phyloP scores from a whole-genome alignment of 164 flowering plant species.

The Magnolia officinalis region DNA sequence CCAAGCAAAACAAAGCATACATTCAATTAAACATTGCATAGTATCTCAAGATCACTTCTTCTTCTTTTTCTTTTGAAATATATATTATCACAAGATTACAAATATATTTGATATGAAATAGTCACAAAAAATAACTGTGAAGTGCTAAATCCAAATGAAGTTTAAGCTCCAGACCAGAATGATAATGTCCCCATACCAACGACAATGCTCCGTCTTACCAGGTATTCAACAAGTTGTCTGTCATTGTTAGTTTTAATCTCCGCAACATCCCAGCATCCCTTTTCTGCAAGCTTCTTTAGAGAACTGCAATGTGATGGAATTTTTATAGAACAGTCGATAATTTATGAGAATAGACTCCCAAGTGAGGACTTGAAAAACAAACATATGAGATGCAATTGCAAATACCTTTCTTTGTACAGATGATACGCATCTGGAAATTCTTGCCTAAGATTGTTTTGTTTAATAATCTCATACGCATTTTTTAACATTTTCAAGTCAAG shows the following conservation, averaged over 20 bases:
- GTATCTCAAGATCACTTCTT: no score
- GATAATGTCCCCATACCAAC: neutral
- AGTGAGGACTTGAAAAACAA: neutral
- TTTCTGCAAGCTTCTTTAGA: constrained; percentile 79
- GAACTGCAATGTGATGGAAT: constrained; percentile 44
- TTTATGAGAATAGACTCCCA: neutral
- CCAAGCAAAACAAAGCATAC: no score
- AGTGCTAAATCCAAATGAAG: no score
- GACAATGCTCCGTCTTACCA: constrained; percentile 38
- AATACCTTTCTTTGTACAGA: constrained; percentile 70
- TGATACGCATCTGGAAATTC: constrained; percentile 72
- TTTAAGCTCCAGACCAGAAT: no score
- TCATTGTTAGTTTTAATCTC: constrained; percentile 59
- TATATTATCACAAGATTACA: no score
- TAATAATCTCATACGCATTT: constrained; percentile 63
- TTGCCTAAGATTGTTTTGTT: constrained; percentile 60
- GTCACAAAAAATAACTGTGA: no score
- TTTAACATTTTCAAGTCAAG: constrained; percentile 51
- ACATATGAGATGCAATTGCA: neutral
- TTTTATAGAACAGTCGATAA: neutral
- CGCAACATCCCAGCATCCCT: constrained; percentile 92
- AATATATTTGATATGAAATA: no score
- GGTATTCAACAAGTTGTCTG: constrained; percentile 62
- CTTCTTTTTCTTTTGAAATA: no score
- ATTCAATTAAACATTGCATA: no score